Conservation (phyloP, 805 yeast species). For the Suhomyces tanzawaensis region DNA sequence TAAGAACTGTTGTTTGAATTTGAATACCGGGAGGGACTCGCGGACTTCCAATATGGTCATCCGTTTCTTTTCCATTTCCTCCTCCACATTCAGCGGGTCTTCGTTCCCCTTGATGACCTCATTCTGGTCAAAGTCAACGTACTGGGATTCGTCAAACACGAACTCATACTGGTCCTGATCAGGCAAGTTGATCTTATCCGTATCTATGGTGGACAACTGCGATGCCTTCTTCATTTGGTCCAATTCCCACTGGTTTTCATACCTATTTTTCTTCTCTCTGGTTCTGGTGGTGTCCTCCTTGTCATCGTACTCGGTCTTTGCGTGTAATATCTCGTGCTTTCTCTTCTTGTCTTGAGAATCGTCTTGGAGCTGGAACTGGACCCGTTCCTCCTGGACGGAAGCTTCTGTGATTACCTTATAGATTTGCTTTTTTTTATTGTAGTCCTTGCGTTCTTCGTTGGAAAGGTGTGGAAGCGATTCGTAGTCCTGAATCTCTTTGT, state of each 20-base stretch:
- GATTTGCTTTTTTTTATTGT: slow-evolving; percentile 16
- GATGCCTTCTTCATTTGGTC: slow-evolving; percentile 48
- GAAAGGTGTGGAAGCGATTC: neutral
- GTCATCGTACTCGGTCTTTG: slow-evolving; percentile 26
- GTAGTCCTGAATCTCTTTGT: slow-evolving; percentile 14
- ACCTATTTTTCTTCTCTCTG: slow-evolving; percentile 16
- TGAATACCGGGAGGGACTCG: slow-evolving; percentile 71
- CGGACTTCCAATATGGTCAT: slow-evolving; percentile 42
- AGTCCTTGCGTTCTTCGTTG: slow-evolving; percentile 16
- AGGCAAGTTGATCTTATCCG: slow-evolving; percentile 42
- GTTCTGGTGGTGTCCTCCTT: slow-evolving; percentile 17
- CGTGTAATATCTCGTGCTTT: slow-evolving; percentile 50
- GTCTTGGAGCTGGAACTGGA: slow-evolving; percentile 6
- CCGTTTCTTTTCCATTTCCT: slow-evolving; percentile 25
- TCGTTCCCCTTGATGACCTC: slow-evolving; percentile 23
- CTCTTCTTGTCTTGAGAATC: slow-evolving; percentile 36
- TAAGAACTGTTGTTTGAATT: slow-evolving; percentile 58
- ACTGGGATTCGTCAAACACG: slow-evolving; percentile 69
- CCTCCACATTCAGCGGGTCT: too few species aligned
- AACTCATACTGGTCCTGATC: slow-evolving; percentile 58
- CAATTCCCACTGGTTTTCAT: slow-evolving; percentile 50
- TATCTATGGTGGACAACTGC: slow-evolving; percentile 19
- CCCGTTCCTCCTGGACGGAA: neutral
- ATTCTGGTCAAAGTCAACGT: slow-evolving; percentile 53
- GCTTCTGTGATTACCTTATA: slow-evolving; percentile 15